These are phyloP conservation scores for Parasitella parasitica DNA, from an alignment of 371 early-diverging fungal species.

Conservation along the genomic window DNA sequence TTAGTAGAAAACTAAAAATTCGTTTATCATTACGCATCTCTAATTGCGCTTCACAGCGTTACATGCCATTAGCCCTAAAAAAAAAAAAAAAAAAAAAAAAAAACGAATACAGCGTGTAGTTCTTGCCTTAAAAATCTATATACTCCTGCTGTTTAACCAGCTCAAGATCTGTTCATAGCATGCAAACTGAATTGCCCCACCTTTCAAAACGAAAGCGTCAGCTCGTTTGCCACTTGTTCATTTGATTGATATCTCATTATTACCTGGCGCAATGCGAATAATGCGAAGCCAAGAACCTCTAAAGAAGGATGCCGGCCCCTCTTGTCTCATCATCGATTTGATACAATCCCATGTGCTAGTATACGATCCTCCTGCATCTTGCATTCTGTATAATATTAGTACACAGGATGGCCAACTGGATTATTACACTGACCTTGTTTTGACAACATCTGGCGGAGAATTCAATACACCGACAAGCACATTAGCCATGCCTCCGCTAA, in stretches of 20 bases:
- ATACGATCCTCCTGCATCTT: conserved; percentile 45
- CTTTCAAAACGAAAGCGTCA: conserved; percentile 2
- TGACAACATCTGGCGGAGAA: conserved; percentile 51
- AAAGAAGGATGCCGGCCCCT: conserved; percentile 48
- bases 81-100: too few species aligned
- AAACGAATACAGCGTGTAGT: too few species aligned
- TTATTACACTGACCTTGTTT: conserved; percentile 31
- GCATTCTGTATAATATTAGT: conserved; percentile 36
- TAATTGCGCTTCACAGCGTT: too few species aligned
- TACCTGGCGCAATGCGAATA: conserved; percentile 59
- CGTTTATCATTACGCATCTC: too few species aligned
- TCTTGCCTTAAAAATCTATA: too few species aligned
- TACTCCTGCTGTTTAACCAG: conserved; percentile 26
- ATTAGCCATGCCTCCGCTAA: conserved; percentile 51
- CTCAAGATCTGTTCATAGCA: conserved; percentile 40
- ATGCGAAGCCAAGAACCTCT: conserved; percentile 49
- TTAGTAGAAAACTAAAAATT: too few species aligned
- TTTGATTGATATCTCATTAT: neutral
- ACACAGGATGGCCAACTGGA: neutral
- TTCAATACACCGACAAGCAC: conserved; percentile 53
- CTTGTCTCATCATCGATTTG: conserved; percentile 39
- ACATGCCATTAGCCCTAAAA: too few species aligned
- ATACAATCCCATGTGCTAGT: conserved; percentile 44
- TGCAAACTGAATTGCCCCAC: conserved; percentile 52
- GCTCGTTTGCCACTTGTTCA: neutral